Evolutionary conservation across 108 stramenopile species (phyloP).

Genomic region (Nitzschia putrida): DNA sequence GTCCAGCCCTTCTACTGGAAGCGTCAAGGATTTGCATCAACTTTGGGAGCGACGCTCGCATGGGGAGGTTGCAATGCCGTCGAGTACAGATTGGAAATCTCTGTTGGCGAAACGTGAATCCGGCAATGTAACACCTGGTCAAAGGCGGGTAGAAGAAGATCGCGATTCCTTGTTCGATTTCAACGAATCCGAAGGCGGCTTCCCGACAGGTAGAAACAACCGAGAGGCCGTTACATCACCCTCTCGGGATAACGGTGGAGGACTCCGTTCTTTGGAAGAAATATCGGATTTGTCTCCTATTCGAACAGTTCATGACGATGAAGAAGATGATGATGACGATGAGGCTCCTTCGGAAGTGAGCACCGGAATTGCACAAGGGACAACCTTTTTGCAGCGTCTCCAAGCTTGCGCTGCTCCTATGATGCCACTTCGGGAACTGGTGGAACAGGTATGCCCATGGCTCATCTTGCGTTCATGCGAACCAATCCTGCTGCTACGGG

Average conservation of each 20-base stretch:
- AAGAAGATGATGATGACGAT: slow-evolving; percentile 43
- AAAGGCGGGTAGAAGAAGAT: slow-evolving; percentile 20
- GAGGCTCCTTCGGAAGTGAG: slow-evolving; percentile 48
- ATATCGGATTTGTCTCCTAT: slow-evolving; percentile 51
- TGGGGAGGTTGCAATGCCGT: slow-evolving; percentile 2
- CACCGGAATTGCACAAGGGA: slow-evolving; percentile 44
- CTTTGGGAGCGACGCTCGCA: slow-evolving; percentile 25
- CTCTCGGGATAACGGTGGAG: neutral
- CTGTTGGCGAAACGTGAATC: slow-evolving; percentile 45
- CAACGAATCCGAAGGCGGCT: neutral
- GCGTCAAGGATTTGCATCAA: slow-evolving; percentile 18
- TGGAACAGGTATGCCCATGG: slow-evolving; percentile 46
- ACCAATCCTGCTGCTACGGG: slow-evolving; percentile 40
- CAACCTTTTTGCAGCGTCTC: slow-evolving; percentile 48
- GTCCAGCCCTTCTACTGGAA: slow-evolving; percentile 7
- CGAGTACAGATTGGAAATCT: slow-evolving; percentile 52
- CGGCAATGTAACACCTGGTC: slow-evolving; percentile 22
- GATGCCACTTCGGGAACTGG: slow-evolving; percentile 17
- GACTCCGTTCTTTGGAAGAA: slow-evolving; percentile 27
- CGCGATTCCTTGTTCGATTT: slow-evolving; percentile 54
- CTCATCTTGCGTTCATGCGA: slow-evolving; percentile 63
- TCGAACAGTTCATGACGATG: slow-evolving; percentile 39
- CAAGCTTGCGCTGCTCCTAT: slow-evolving; percentile 65
- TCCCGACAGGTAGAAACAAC: slow-evolving; percentile 10
- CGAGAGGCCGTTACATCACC: slow-evolving; percentile 3